Evolutionary conservation across 805 yeast genomes (phyloP).

Genomic region (Zygosaccharomyces lentus): DNA sequence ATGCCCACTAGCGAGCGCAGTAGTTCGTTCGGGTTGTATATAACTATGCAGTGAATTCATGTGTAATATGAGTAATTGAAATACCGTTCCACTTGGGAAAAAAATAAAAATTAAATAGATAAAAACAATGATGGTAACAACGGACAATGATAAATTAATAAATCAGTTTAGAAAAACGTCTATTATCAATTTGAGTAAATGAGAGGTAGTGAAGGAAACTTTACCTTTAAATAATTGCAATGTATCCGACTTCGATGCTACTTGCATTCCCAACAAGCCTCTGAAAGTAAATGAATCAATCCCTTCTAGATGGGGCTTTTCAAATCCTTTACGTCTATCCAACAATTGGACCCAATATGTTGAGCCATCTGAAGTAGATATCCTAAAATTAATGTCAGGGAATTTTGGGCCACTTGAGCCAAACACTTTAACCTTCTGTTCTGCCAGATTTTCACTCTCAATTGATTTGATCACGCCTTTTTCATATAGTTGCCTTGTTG

Average conservation of each 20-base stretch:
- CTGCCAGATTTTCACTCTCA: slow-evolving; percentile 46
- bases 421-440: slow-evolving; percentile 36
- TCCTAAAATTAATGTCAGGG: slow-evolving; percentile 63
- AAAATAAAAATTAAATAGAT: too few relatives aligned
- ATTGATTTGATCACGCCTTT: slow-evolving; percentile 61
- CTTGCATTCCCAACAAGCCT: slow-evolving; percentile 67
- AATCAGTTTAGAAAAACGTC: slow-evolving; percentile 47
- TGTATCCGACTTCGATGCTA: slow-evolving; percentile 50
- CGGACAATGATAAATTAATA: background rate
- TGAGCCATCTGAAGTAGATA: slow-evolving; percentile 72
- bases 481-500: slow-evolving; percentile 70
- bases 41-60: background rate
- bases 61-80: background rate
- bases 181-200: slow-evolving; percentile 65
- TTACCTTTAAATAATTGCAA: slow-evolving; percentile 61
- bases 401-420: slow-evolving; percentile 46
- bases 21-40: background rate
- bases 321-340: slow-evolving; percentile 33
- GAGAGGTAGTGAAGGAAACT: slow-evolving; percentile 65
- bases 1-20: background rate
- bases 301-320: slow-evolving; percentile 26
- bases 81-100: background rate
- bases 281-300: slow-evolving; percentile 59
- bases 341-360: slow-evolving; percentile 61
- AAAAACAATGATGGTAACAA: too few relatives aligned